phyloP scores from a whole-genome alignment of 169 alveolate species.

The Plasmodium gaboni region DNA sequence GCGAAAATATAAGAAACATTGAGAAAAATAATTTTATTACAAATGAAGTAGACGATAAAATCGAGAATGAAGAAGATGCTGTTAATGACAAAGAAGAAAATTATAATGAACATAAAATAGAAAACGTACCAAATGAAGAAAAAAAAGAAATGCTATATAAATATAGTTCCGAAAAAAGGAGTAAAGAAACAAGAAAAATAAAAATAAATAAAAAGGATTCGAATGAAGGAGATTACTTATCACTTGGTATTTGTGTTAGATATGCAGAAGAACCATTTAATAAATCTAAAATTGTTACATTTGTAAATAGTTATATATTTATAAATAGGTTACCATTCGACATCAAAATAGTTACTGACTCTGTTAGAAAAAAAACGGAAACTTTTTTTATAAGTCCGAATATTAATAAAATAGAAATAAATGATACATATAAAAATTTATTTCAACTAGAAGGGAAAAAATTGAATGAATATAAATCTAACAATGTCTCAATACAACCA shows the following conservation, averaged over 20 bases:
- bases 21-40: background rate
- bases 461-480: background rate
- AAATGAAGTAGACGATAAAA: background rate
- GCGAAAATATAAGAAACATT: background rate
- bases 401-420: slow-evolving; percentile 5
- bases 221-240: slow-evolving; percentile 53
- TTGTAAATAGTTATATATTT: slow-evolving; percentile 86
- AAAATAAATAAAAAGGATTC: slow-evolving; percentile 51
- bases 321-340: slow-evolving; percentile 85
- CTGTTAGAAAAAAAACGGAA: slow-evolving; percentile 12
- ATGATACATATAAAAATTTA: slow-evolving; percentile 47
- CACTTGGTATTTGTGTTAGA: slow-evolving; percentile 87
- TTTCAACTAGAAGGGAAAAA: slow-evolving; percentile 17
- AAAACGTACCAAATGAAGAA: background rate
- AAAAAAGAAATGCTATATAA: slow-evolving; percentile 1
- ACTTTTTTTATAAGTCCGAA: slow-evolving; percentile 23
- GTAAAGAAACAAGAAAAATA: slow-evolving; percentile 26
- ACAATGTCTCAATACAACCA: slow-evolving; percentile 14
- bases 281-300: slow-evolving; percentile 85
- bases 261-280: slow-evolving; percentile 86
- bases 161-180: slow-evolving; percentile 4
- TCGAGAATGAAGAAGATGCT: background rate
- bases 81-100: slow-evolving; percentile 2
- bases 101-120: background rate
- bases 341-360: slow-evolving; percentile 72